Percentiles rank a stretch among this genome's conserved stretches.
Evolutionary conservation across 2,329 filamentous ascomycete species (phyloP).

Genomic region (Phialophora tarda): DNA sequence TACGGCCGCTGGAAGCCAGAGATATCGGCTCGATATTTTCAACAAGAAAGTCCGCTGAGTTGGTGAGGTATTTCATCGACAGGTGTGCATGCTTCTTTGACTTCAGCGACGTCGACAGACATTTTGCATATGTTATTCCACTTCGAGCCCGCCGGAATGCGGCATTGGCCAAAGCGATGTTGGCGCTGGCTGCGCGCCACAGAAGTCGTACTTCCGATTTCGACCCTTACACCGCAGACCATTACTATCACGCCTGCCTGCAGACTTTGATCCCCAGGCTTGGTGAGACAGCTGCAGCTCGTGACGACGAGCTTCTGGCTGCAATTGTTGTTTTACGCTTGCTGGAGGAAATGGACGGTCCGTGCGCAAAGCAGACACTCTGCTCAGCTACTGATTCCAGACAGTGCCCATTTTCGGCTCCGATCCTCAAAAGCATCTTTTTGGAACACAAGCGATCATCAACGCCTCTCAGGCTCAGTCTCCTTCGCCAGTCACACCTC

Average conservation of each 20-base stretch:
- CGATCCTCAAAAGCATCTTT: slow-evolving; percentile 20
- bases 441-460: slow-evolving; percentile 22
- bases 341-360: too few relatives aligned
- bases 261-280: slow-evolving; percentile 23
- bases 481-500: slow-evolving; percentile 5
- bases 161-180: too few relatives aligned
- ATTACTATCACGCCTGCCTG: slow-evolving; percentile 20
- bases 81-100: slow-evolving; percentile 23
- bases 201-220: neutral
- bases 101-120: slow-evolving; percentile 17
- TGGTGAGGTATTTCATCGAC: slow-evolving; percentile 24
- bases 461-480: slow-evolving; percentile 15
- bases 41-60: neutral
- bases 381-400: neutral
- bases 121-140: slow-evolving; percentile 14
- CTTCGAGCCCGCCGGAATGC: too few relatives aligned
- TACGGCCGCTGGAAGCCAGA: too few relatives aligned
- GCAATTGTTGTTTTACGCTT: slow-evolving; percentile 31
- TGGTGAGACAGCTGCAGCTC: slow-evolving; percentile 10
- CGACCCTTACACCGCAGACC: slow-evolving; percentile 16
- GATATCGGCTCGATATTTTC: too few relatives aligned
- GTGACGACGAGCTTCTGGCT: slow-evolving; percentile 38
- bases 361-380: too few relatives aligned
- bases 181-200: too few relatives aligned
- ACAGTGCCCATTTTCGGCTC: slow-evolving; percentile 15